Percentiles rank a stretch among this genome's conserved stretches.
Conservation (phyloP, 2,329 filamentous ascomycete species). For the Niveomyces coronatus region DNA sequence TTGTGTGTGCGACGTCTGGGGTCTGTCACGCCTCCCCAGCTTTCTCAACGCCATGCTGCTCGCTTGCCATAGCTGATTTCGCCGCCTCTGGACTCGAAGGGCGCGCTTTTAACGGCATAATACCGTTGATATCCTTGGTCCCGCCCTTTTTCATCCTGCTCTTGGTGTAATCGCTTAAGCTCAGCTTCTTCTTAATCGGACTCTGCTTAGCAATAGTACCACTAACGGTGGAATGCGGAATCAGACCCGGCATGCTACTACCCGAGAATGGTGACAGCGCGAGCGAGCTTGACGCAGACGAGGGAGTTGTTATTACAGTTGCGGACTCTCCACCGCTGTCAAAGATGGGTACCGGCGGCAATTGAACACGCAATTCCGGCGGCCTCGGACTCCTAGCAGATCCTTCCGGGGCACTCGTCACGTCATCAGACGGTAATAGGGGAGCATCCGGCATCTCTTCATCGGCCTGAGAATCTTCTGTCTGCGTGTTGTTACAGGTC, state of each 20-base stretch:
- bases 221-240: slow-evolving; percentile 31
- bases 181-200: slow-evolving; percentile 57
- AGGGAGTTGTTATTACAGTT: slow-evolving; percentile 32
- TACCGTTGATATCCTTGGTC: slow-evolving; percentile 22
- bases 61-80: slow-evolving; percentile 25
- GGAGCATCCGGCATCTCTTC: slow-evolving; percentile 4
- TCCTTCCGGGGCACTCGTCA: slow-evolving; percentile 12
- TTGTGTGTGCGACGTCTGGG: slow-evolving; percentile 14
- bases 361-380: slow-evolving; percentile 41
- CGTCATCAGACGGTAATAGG: background rate
- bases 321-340: slow-evolving; percentile 26
- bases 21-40: slow-evolving; percentile 16
- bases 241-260: slow-evolving; percentile 30
- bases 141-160: slow-evolving; percentile 46
- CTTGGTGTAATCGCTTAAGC: slow-evolving; percentile 52
- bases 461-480: slow-evolving; percentile 3
- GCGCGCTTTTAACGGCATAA: slow-evolving; percentile 22
- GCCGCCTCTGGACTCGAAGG: slow-evolving; percentile 26
- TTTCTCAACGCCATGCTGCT: slow-evolving; percentile 21
- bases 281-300: slow-evolving; percentile 33
- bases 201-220: slow-evolving; percentile 40
- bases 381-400: slow-evolving; percentile 28
- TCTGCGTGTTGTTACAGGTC: background rate
- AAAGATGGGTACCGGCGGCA: slow-evolving; percentile 46
- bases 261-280: slow-evolving; percentile 41